Conservation (phyloP, 2,329 filamentous ascomycete genomes). For the Ceratocystis alfenasii region DNA sequence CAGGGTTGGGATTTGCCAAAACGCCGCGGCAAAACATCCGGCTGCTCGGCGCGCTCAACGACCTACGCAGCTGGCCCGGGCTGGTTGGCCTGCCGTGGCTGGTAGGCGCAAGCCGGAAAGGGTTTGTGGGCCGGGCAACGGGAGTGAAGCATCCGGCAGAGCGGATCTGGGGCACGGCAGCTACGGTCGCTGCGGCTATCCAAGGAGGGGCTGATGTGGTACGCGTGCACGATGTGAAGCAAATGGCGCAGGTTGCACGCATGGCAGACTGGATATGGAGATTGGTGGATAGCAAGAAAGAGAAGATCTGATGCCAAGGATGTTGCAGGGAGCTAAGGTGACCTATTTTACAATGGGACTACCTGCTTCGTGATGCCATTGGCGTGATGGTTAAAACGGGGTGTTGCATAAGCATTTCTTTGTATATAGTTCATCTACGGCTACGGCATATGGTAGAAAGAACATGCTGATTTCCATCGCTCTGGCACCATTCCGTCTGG, state of each 20-base stretch:
- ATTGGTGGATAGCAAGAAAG: constrained; percentile 27
- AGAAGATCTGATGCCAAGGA: constrained; percentile 5
- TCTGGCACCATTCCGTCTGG: too few species aligned
- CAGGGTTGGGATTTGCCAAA: constrained; percentile 91
- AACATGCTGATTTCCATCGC: too few species aligned
- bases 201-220: constrained; percentile 84
- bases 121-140: constrained; percentile 74
- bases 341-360: too few species aligned
- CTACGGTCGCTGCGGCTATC: constrained; percentile 73
- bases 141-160: constrained; percentile 58
- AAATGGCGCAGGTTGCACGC: constrained; percentile 73
- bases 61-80: constrained; percentile 52
- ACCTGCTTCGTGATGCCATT: too few species aligned
- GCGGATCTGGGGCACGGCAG: constrained; percentile 74
- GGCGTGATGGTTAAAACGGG: too few species aligned
- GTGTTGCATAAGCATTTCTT: neutral
- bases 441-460: too few species aligned
- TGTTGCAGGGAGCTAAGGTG: neutral
- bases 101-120: constrained; percentile 77
- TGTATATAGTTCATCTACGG: too few species aligned
- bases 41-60: constrained; percentile 55
- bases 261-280: constrained; percentile 93
- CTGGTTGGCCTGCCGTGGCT: constrained; percentile 71
- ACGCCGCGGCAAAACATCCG: constrained; percentile 67
- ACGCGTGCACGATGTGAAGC: constrained; percentile 76